Conservation (phyloP, 371 early-diverging fungal species). For the Paraphysoderma sedebokerense region DNA sequence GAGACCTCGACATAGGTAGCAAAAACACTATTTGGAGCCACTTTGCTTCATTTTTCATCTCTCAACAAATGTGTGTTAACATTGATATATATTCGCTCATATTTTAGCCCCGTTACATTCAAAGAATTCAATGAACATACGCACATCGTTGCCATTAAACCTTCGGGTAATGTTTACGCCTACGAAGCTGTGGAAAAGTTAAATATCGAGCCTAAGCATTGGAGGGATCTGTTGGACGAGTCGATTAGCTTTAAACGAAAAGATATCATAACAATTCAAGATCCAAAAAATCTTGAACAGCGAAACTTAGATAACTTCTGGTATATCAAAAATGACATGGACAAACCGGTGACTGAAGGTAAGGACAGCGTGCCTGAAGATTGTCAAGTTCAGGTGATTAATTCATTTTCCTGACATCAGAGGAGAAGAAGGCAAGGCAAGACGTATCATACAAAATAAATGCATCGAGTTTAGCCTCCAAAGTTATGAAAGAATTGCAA, state of each 20-base stretch:
- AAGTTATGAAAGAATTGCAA: too few relatives aligned
- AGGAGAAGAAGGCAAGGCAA: too few relatives aligned
- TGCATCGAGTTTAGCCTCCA: too few relatives aligned
- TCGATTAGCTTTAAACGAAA: conserved; percentile 48
- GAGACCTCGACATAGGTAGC: too few relatives aligned
- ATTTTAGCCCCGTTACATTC: conserved; percentile 76
- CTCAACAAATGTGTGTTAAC: not conserved
- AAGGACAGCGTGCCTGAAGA: too few relatives aligned
- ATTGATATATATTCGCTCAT: too few relatives aligned
- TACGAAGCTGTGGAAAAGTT: conserved; percentile 73
- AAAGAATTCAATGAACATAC: conserved; percentile 73
- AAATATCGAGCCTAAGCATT: conserved; percentile 64
- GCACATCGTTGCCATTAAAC: conserved; percentile 73
- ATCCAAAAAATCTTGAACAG: conserved; percentile 62
- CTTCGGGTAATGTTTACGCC: conserved; percentile 77
- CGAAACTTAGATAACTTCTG: conserved; percentile 50
- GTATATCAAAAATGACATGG: conserved; percentile 46
- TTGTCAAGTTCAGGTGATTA: too few relatives aligned
- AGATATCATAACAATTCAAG: conserved; percentile 78
- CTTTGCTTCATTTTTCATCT: not conserved
- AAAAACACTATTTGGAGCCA: too few relatives aligned
- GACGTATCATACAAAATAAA: too few relatives aligned
- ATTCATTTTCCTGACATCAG: too few relatives aligned
- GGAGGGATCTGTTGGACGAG: conserved; percentile 74
- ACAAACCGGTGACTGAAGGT: too few relatives aligned